Percentiles rank a stretch among this genome's conserved stretches.
These are phyloP conservation scores for Ilex aquifolium DNA, from an alignment of 257 asterid species.

Conservation along the genomic window DNA sequence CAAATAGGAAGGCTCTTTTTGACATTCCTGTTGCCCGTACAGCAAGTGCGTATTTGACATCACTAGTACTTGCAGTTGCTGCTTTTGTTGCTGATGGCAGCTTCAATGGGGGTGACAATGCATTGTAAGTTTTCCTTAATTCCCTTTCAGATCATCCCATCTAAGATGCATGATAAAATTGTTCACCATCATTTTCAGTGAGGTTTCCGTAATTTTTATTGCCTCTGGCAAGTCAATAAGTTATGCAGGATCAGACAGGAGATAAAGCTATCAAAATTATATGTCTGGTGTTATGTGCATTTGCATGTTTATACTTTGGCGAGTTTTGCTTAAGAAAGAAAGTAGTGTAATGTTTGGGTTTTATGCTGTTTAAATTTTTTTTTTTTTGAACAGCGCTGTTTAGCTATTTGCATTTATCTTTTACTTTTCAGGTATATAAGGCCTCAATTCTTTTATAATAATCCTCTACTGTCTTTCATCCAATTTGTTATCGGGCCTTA, in stretches of 20 bases:
- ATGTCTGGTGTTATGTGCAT: too few relatives aligned
- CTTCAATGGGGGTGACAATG: slow-evolving; percentile 88
- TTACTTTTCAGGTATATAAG: slow-evolving; percentile 67
- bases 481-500: slow-evolving; percentile 87
- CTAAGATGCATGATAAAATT: background rate
- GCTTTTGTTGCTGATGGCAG: slow-evolving; percentile 83
- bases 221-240: background rate
- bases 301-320: too few relatives aligned
- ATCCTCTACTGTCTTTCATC: slow-evolving; percentile 79
- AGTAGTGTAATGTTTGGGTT: background rate
- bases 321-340: background rate
- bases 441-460: slow-evolving; percentile 85
- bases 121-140: slow-evolving; percentile 49
- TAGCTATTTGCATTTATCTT: background rate
- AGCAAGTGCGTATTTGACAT: slow-evolving; percentile 78
- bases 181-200: background rate
- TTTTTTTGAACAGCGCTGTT: background rate
- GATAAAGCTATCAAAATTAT: too few relatives aligned
- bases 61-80: slow-evolving; percentile 55
- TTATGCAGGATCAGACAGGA: background rate
- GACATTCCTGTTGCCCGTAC: slow-evolving; percentile 88
- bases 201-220: background rate
- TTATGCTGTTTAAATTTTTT: background rate
- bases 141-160: background rate
- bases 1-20: slow-evolving; percentile 76